A percentile compares a stretch with the other conserved stretches of the same genome.
Evolutionary conservation across 345 rosid species (phyloP).

Genomic region (Salix viminalis): DNA sequence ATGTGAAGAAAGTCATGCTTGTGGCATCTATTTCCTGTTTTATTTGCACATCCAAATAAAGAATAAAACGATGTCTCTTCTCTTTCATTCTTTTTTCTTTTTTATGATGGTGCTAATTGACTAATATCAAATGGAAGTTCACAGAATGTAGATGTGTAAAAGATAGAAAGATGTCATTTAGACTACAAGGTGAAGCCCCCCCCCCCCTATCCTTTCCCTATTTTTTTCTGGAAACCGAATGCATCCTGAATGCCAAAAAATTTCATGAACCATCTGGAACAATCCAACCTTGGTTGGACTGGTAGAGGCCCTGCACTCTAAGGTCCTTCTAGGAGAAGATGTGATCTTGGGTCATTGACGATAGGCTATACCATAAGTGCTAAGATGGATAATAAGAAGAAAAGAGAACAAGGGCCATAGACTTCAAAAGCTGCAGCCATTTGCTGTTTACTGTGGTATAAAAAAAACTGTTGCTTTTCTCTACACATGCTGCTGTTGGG

Average conservation of each 20-base stretch:
- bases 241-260: not conserved
- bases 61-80: not conserved
- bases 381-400: too few species aligned
- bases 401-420: too few species aligned
- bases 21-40: not conserved
- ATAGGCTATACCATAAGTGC: too few species aligned
- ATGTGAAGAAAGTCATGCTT: not conserved
- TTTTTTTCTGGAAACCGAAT: not conserved
- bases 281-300: not conserved
- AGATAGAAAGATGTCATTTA: not conserved
- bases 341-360: too few species aligned
- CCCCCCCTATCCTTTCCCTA: not conserved
- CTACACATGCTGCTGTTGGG: not conserved
- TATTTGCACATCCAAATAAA: not conserved
- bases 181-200: not conserved
- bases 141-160: not conserved
- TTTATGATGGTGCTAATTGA: not conserved
- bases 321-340: too few species aligned
- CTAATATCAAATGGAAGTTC: not conserved
- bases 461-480: not conserved
- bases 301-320: not conserved
- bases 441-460: too few species aligned
- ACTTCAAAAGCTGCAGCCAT: too few species aligned
- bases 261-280: too few species aligned
- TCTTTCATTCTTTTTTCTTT: not conserved